These are phyloP conservation scores for Blastobotrys petasosporus DNA, from an alignment of 1,139 yeast genomes.

Conservation along the genomic window DNA sequence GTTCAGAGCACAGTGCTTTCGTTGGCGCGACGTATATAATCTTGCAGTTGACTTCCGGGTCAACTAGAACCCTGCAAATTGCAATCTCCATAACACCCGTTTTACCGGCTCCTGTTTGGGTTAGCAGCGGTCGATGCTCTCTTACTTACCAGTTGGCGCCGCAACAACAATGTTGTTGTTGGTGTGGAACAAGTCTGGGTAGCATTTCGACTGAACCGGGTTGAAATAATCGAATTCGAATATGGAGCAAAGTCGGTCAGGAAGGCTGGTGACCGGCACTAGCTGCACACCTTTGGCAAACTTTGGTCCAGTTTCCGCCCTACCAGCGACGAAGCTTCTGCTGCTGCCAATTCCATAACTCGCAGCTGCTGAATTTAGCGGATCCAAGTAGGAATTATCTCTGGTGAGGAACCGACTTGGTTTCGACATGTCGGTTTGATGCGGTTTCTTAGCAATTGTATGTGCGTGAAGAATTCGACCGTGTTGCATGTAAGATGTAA, in stretches of 20 bases:
- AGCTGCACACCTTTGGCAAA: constrained; percentile 5
- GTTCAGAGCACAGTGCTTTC: constrained; percentile 1
- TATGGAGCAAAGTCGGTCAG: not conserved
- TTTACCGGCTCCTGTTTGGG: constrained; percentile 2
- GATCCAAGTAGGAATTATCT: too few relatives aligned
- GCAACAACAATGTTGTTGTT: constrained; percentile 3
- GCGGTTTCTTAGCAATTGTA: too few relatives aligned
- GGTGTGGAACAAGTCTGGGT: constrained; percentile 2
- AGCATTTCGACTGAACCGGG: constrained; percentile 8
- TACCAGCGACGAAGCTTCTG: too few relatives aligned
- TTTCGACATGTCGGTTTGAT: too few relatives aligned
- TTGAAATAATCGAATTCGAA: constrained; percentile 6
- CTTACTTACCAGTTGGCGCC: constrained; percentile 1
- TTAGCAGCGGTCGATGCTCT: not conserved
- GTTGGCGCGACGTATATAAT: constrained; percentile 5
- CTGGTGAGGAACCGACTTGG: too few relatives aligned
- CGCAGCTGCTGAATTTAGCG: too few relatives aligned
- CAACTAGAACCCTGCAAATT: not conserved
- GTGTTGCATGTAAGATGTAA: too few relatives aligned
- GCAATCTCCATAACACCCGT: constrained; percentile 5
- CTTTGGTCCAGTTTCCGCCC: not conserved
- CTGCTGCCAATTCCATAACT: too few relatives aligned
- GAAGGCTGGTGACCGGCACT: not conserved
- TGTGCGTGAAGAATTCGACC: too few relatives aligned
- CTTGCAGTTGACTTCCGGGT: not conserved